A percentile compares a stretch with the other conserved stretches of the same genome.
Conservation (phyloP, 2,329 filamentous ascomycete species). For the Thielaviopsis euricoi region DNA sequence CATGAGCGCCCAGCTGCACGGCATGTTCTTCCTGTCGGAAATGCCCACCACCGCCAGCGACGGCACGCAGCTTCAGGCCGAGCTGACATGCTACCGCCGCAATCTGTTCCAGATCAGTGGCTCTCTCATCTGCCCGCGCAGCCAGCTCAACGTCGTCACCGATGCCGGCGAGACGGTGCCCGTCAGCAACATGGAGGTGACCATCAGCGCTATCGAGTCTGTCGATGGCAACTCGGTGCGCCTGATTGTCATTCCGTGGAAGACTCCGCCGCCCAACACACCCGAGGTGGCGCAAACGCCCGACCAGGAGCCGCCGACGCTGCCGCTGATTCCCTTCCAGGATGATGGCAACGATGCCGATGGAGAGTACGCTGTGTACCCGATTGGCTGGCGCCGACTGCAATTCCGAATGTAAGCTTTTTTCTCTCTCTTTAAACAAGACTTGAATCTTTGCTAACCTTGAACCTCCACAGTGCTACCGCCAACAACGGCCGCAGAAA, state of each 20-base stretch:
- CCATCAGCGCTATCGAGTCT: slow-evolving; percentile 84
- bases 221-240: slow-evolving; percentile 85
- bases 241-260: slow-evolving; percentile 95
- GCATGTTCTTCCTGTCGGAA: slow-evolving; percentile 80
- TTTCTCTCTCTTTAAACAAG: not conserved
- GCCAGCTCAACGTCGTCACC: slow-evolving; percentile 62
- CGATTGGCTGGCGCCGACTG: slow-evolving; percentile 82
- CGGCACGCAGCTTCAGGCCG: slow-evolving; percentile 47
- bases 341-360: slow-evolving; percentile 45
- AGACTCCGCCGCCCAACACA: slow-evolving; percentile 72
- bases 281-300: slow-evolving; percentile 45
- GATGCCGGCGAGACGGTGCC: slow-evolving; percentile 73
- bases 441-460: slow-evolving; percentile 12
- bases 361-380: slow-evolving; percentile 75
- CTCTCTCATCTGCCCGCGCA: slow-evolving; percentile 64
- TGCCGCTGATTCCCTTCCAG: slow-evolving; percentile 54
- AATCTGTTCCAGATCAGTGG: slow-evolving; percentile 95
- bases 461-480: slow-evolving; percentile 46
- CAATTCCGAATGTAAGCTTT: slow-evolving; percentile 63
- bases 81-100: slow-evolving; percentile 87
- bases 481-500: slow-evolving; percentile 91
- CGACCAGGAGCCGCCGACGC: slow-evolving; percentile 74
- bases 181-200: slow-evolving; percentile 68
- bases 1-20: slow-evolving; percentile 58
- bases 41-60: slow-evolving; percentile 49